These are phyloP conservation scores for Blepharisma stoltei DNA, from an alignment of 73 alveolate species.

Conservation along the genomic window DNA sequence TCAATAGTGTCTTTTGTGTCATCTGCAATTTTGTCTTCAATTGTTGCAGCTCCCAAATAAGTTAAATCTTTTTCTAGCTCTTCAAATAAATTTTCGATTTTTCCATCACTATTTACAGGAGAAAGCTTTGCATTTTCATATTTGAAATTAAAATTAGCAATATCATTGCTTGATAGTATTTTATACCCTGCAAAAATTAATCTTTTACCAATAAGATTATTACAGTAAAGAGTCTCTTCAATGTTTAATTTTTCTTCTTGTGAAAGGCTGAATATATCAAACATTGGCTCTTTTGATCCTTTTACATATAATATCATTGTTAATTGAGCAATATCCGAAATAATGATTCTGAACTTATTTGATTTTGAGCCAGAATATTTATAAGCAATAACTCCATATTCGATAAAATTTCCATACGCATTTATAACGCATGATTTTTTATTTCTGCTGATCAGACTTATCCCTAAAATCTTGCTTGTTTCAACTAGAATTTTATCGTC, in stretches of 20 bases:
- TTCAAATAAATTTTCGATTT: slow-evolving; percentile 1
- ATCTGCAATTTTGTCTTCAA: slow-evolving; percentile 1
- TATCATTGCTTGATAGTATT: not conserved
- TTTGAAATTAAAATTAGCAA: not conserved
- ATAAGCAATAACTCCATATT: not conserved
- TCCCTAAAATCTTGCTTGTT: not conserved
- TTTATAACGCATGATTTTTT: not conserved
- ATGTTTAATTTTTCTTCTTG: not conserved
- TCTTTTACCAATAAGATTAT: not conserved
- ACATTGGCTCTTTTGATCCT: slow-evolving; percentile 8
- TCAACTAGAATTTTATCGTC: slow-evolving; percentile 10
- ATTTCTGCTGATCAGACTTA: not conserved
- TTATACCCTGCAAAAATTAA: not conserved
- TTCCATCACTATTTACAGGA: slow-evolving; percentile 5
- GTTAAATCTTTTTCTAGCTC: not conserved
- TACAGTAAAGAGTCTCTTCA: not conserved
- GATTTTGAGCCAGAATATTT: not conserved
- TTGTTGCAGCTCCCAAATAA: not conserved
- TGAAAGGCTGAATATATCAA: not conserved
- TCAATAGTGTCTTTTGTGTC: slow-evolving; percentile 18
- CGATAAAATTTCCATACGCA: not conserved
- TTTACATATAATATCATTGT: not conserved
- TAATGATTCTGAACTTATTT: slow-evolving; percentile 10
- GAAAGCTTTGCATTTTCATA: not conserved
- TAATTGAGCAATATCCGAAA: not conserved